Evolutionary conservation across 2,329 filamentous ascomycete species (phyloP).

Genomic region (Diaporthe destruens): DNA sequence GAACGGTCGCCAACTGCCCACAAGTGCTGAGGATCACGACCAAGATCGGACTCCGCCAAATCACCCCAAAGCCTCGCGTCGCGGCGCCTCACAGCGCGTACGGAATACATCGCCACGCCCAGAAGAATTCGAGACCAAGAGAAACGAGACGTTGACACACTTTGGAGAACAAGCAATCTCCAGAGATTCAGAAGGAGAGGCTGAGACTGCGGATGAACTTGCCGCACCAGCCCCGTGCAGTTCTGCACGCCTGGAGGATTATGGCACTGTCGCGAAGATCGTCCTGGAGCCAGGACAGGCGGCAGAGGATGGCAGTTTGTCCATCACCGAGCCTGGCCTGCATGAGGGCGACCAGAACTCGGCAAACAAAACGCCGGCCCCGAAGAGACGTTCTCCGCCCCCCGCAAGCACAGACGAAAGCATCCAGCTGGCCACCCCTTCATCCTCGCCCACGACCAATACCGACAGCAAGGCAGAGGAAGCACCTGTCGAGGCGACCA

Average conservation of each 20-base stretch:
- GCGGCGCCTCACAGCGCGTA: not conserved
- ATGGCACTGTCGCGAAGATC: not conserved
- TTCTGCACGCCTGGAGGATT: not conserved
- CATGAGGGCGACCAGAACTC: conserved; percentile 18
- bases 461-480: not conserved
- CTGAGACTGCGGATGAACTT: not conserved
- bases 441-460: not conserved
- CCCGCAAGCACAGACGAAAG: not conserved
- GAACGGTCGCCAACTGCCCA: not conserved
- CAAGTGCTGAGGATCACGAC: too few relatives aligned
- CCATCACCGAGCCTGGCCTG: not conserved
- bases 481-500: not conserved
- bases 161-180: not conserved
- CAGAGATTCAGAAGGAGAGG: not conserved
- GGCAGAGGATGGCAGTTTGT: not conserved
- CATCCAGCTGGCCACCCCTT: not conserved
- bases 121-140: not conserved
- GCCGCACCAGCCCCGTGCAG: too few relatives aligned
- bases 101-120: not conserved
- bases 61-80: not conserved
- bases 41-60: not conserved
- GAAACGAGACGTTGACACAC: not conserved
- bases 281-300: not conserved
- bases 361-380: not conserved
- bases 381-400: not conserved